Evolutionary conservation across 176 grass and related monocot species (phyloP).

Genomic region (Cymbopogon citratus): DNA sequence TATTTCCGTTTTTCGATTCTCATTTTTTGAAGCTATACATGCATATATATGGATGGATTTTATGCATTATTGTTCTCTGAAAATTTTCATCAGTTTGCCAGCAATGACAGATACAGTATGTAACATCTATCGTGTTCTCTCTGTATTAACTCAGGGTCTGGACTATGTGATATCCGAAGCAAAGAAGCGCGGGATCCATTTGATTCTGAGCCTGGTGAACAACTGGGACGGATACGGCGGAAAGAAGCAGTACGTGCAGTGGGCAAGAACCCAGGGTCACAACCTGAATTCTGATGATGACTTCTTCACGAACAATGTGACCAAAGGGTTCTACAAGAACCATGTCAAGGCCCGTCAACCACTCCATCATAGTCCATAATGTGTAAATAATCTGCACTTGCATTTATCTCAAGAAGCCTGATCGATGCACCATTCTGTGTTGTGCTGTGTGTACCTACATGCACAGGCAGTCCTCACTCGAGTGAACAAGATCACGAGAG

Average conservation of each 20-base stretch:
- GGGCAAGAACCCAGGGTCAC: slow-evolving; percentile 59
- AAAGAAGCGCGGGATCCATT: slow-evolving; percentile 46
- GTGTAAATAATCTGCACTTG: not conserved
- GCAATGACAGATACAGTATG: not conserved
- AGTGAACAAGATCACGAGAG: slow-evolving; percentile 57
- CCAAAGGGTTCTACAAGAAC: slow-evolving; percentile 64
- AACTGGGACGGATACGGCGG: slow-evolving; percentile 75
- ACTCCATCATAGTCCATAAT: not conserved
- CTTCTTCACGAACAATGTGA: slow-evolving; percentile 40
- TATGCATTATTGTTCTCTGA: not conserved
- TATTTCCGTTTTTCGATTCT: too few relatives aligned
- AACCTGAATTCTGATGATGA: slow-evolving; percentile 47
- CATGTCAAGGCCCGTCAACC: slow-evolving; percentile 39
- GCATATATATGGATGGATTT: not conserved
- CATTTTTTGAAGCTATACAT: too few relatives aligned
- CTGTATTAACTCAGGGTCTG: slow-evolving; percentile 39
- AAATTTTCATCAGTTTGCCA: not conserved
- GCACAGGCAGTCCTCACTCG: slow-evolving; percentile 44
- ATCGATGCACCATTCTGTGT: not conserved
- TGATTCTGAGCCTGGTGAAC: slow-evolving; percentile 71
- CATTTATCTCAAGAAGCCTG: not conserved
- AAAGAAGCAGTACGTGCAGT: slow-evolving; percentile 74
- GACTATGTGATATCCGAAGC: slow-evolving; percentile 68
- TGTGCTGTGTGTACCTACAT: not conserved
- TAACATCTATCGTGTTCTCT: too few relatives aligned